These are phyloP conservation scores for Parastagonospora avenae DNA, from an alignment of 2,329 filamentous ascomycete species.

Conservation along the genomic window DNA sequence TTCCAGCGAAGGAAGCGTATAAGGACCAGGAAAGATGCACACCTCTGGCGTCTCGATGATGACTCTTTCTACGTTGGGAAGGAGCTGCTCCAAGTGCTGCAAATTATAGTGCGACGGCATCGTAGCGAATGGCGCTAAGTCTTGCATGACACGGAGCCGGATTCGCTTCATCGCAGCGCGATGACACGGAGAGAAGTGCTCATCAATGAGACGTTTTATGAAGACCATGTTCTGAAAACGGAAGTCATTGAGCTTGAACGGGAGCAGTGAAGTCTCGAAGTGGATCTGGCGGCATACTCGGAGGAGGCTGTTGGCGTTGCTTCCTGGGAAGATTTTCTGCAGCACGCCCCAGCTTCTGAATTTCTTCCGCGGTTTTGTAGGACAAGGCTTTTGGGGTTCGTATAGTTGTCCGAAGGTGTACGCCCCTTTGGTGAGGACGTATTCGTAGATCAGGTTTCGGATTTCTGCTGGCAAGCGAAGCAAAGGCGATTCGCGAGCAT, in stretches of 20 bases:
- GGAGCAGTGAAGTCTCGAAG: constrained; percentile 4
- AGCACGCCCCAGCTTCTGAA: no score
- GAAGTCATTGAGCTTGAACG: constrained; percentile 7
- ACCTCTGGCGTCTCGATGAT: no score
- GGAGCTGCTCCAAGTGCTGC: no score
- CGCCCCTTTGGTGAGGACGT: background rate
- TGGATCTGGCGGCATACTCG: constrained; percentile 14
- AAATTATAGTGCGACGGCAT: no score
- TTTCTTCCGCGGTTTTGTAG: background rate
- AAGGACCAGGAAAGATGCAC: no score
- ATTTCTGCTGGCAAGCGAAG: constrained; percentile 2
- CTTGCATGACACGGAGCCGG: no score
- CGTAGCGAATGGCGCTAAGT: no score
- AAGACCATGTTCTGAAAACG: background rate
- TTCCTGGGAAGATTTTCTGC: no score
- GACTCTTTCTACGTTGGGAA: no score
- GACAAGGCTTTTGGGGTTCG: background rate
- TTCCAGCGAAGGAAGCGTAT: no score
- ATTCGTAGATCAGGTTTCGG: constrained; percentile 1
- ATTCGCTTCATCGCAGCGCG: background rate
- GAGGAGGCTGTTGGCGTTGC: constrained; percentile 3
- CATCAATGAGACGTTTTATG: background rate
- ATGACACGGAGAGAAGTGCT: background rate
- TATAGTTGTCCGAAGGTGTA: background rate
- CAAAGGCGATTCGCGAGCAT: background rate